Conservation (phyloP, 2,329 filamentous ascomycete genomes). For the Chalara sp. region DNA sequence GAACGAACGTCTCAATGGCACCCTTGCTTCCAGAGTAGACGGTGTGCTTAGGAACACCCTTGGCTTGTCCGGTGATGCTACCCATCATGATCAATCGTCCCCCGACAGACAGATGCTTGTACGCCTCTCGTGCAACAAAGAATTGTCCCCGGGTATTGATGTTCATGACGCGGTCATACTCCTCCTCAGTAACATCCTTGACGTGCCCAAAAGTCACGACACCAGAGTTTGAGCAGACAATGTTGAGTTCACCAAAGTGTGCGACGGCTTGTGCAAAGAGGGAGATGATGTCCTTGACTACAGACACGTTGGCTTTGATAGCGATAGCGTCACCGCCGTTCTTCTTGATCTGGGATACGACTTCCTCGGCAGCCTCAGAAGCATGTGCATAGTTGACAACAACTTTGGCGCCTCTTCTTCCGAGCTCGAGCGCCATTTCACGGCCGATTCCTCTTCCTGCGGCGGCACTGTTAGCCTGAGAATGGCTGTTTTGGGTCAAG, state of each 20-base stretch:
- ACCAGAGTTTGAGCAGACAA: constrained; percentile 27
- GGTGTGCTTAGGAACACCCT: constrained; percentile 63
- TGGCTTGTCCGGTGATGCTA: constrained; percentile 60
- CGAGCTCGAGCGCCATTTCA: constrained; percentile 60
- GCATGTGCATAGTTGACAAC: constrained; percentile 48
- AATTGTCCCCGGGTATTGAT: constrained; percentile 65
- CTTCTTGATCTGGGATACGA: constrained; percentile 55
- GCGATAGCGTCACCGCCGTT: constrained; percentile 46
- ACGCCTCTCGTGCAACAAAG: constrained; percentile 70
- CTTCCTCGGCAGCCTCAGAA: constrained; percentile 51
- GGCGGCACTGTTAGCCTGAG: not conserved
- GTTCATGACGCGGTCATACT: constrained; percentile 43
- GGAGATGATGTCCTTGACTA: constrained; percentile 29
- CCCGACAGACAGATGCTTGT: constrained; percentile 62
- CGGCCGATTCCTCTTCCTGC: constrained; percentile 58
- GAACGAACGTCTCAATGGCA: constrained; percentile 70
- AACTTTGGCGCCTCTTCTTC: constrained; percentile 55
- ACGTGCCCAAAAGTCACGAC: constrained; percentile 45
- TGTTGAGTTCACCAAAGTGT: constrained; percentile 25
- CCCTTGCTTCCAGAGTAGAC: constrained; percentile 73
- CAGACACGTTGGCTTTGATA: constrained; percentile 53
- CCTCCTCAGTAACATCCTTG: constrained; percentile 23
- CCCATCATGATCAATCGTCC: constrained; percentile 71
- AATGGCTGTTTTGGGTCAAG: not conserved
- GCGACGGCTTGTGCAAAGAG: constrained; percentile 22